A percentile compares a stretch with the other conserved stretches of the same genome.
These are phyloP conservation scores for Crepidotus variabilis DNA, from an alignment of 768 basidiomycete species.

Conservation along the genomic window DNA sequence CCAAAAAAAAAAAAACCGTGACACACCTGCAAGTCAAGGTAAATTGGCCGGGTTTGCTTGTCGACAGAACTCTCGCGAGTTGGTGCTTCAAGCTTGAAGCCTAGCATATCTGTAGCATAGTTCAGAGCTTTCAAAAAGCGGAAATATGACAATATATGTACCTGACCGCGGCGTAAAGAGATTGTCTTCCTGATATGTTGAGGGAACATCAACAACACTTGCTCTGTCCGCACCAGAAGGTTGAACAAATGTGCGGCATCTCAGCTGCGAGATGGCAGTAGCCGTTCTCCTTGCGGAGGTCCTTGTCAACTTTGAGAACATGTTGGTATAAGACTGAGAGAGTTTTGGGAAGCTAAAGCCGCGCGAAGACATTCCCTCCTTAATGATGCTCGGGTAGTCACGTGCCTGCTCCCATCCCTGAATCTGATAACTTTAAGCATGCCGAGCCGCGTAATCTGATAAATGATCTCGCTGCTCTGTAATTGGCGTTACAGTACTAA, in stretches of 20 bases:
- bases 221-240: conserved; percentile 82
- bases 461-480: neutral
- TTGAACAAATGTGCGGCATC: conserved; percentile 66
- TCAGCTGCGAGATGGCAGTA: conserved; percentile 24
- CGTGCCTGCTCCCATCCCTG: neutral
- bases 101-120: conserved; percentile 70
- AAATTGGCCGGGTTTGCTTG: conserved; percentile 82
- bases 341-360: neutral
- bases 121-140: neutral
- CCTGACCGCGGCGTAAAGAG: conserved; percentile 72
- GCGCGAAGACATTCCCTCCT: conserved; percentile 1
- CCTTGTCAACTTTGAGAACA: conserved; percentile 57
- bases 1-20: neutral
- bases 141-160: conserved; percentile 22
- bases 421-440: neutral
- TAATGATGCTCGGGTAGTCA: neutral
- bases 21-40: conserved; percentile 93
- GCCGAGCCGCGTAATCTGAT: conserved; percentile 5
- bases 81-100: conserved; percentile 74
- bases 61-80: conserved; percentile 52
- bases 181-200: conserved; percentile 64
- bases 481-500: no score
- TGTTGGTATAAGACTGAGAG: conserved; percentile 24
- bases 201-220: conserved; percentile 77
- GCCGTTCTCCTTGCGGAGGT: conserved; percentile 31